Percentiles rank a stretch among this genome's conserved stretches.
Conservation (phyloP, 2,329 filamentous ascomycete genomes). For the Colletotrichum echinochloae region DNA sequence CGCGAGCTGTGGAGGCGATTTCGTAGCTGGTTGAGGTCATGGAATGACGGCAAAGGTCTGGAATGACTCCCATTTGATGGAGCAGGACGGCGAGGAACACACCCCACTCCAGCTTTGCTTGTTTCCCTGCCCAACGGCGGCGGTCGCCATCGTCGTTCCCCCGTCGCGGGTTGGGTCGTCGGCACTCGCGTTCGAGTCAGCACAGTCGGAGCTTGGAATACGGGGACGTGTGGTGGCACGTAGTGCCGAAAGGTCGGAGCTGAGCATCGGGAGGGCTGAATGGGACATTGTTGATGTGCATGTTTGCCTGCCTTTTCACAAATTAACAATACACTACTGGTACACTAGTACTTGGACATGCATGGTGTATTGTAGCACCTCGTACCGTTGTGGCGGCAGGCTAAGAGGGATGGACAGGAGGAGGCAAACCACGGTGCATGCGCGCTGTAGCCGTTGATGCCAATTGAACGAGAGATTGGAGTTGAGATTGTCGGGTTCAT, state of each 20-base stretch:
- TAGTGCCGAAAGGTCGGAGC: slow-evolving; percentile 18
- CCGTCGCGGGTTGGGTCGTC: slow-evolving; percentile 17
- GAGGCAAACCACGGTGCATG: slow-evolving; percentile 16
- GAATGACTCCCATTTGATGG: slow-evolving; percentile 36
- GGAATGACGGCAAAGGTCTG: slow-evolving; percentile 19
- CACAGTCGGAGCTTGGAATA: background rate
- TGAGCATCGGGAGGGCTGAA: background rate
- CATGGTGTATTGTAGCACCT: no score
- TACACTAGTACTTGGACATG: no score
- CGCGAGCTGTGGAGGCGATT: background rate
- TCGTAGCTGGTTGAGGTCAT: slow-evolving; percentile 29
- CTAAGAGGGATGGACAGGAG: slow-evolving; percentile 25
- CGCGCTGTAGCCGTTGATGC: slow-evolving; percentile 2
- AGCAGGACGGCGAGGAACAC: background rate
- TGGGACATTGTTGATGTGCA: background rate
- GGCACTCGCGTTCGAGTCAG: slow-evolving; percentile 25
- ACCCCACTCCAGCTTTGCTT: slow-evolving; percentile 9
- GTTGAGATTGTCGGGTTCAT: slow-evolving; percentile 32
- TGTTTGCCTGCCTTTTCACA: background rate
- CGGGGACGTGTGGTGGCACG: background rate
- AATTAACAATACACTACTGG: background rate
- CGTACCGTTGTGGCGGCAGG: background rate
- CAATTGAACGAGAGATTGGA: slow-evolving; percentile 25
- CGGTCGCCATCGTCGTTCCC: slow-evolving; percentile 9
- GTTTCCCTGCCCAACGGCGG: slow-evolving; percentile 5